Evolutionary conservation across 2,329 filamentous ascomycete genomes (phyloP), one percentile per base, ranked within the genome.

Genomic region (Xylariaceae sp.): DNA sequence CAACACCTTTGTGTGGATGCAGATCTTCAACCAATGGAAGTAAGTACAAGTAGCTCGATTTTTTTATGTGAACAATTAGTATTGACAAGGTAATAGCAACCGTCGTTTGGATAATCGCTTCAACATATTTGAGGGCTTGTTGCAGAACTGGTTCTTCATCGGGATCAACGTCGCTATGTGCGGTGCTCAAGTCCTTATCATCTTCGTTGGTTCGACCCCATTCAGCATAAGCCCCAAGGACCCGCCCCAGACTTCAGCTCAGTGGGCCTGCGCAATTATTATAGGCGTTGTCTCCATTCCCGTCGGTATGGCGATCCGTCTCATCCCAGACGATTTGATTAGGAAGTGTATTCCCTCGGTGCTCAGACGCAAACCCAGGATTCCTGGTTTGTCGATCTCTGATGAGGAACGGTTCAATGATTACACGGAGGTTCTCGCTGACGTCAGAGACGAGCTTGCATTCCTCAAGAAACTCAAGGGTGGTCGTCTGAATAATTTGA

Each of bases 1-100:
- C 82, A 98, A 98, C 78, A 95, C 91, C 0, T 98, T 98, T 71
- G 93, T 97, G 50, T 98, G 93, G 93, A 97, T 98, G 93, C 93
- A 98, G 68, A 96, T 98, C 66, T 98, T 98, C 79, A 98, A 98
- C 75, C 89, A 96, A 71, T 90, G 96, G 83, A 98, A 98, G 85
- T 87, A 81, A 83, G 85, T 85, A 61, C 2, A 44, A 16, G 82
- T 83, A 59, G 2, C 20, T 19, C 10, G 20, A 21, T 16, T 54
- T 43, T 53, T 44, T 65, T 45, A n/a, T n/a, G 20, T 18, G 2
- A 44, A 10, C 12, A 49, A 44, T 20, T 14, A 9, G 29, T 63
- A 62, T 71, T 71, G 59, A 70, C 61, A 40, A 29, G 37, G 7
- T 40, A 21, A 3, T 58, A 88, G 84, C 79, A 96, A 96, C 76